These are phyloP conservation scores for Pleurotus eryngii DNA, from an alignment of 768 basidiomycete species.

Conservation along the genomic window DNA sequence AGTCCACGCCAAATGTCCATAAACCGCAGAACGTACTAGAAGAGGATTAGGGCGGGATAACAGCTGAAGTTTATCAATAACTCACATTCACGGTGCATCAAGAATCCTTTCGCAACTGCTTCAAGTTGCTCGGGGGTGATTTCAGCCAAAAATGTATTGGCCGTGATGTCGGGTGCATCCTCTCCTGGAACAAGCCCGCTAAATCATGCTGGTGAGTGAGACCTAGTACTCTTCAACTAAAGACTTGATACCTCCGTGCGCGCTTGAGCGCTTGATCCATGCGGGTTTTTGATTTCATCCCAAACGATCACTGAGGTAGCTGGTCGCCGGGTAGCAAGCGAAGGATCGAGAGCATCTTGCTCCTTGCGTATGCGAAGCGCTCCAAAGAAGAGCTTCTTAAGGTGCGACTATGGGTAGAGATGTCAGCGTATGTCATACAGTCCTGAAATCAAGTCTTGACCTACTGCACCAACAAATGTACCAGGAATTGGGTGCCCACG, in stretches of 20 bases:
- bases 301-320: constrained; percentile 20
- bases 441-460: too few species aligned
- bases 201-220: too few species aligned
- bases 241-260: constrained; percentile 13
- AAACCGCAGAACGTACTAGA: constrained; percentile 13
- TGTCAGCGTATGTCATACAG: not conserved
- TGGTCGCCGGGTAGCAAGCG: constrained; percentile 12
- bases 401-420: constrained; percentile 19
- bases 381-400: constrained; percentile 28
- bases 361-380: constrained; percentile 25
- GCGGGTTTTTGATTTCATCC: constrained; percentile 21
- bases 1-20: constrained; percentile 26
- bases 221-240: too few species aligned
- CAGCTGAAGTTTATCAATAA: not conserved
- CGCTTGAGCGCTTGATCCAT: constrained; percentile 24
- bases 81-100: constrained; percentile 15
- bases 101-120: constrained; percentile 20
- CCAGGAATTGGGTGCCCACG: too few species aligned
- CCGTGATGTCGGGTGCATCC: constrained; percentile 27
- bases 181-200: constrained; percentile 13
- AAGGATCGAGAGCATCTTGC: constrained; percentile 22
- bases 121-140: constrained; percentile 23
- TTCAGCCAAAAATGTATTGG: constrained; percentile 27
- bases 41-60: not conserved
- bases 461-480: too few species aligned